phyloP scores from a whole-genome alignment of 2,329 filamentous ascomycete genomes.

The Periconia sp. region DNA sequence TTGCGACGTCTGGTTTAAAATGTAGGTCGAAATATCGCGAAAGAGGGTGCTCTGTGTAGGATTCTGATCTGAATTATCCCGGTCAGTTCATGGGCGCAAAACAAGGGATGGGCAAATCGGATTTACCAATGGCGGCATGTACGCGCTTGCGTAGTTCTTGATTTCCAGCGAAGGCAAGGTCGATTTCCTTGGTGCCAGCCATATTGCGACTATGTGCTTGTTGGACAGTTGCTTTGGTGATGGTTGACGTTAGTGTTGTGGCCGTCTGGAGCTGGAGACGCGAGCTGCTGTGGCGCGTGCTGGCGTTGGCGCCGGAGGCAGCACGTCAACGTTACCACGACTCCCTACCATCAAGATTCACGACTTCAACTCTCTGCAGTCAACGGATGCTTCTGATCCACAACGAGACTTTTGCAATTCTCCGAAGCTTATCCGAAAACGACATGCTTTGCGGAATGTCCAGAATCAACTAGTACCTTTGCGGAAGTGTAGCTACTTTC shows the following conservation, averaged over 20 bases:
- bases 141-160: conserved; percentile 45
- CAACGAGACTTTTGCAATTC: no score
- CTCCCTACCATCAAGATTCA: no score
- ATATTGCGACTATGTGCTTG: conserved; percentile 10
- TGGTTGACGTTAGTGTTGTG: conserved; percentile 13
- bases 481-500: no score
- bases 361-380: no score
- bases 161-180: conserved; percentile 41
- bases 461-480: no score
- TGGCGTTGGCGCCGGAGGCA: background rate
- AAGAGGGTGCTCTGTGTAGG: conserved; percentile 41
- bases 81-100: conserved; percentile 12
- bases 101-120: background rate
- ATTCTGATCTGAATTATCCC: conserved; percentile 31
- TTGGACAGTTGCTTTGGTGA: background rate
- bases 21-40: conserved; percentile 45
- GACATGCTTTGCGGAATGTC: no score
- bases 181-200: conserved; percentile 32
- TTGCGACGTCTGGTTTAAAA: conserved; percentile 33
- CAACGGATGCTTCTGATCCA: no score
- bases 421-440: no score
- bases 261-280: no score
- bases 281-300: background rate
- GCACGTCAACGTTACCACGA: no score
- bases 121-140: conserved; percentile 43